These are phyloP conservation scores for Batrachochytrium dendrobatidis DNA, from an alignment of 371 early-diverging fungal genomes.

Conservation along the genomic window DNA sequence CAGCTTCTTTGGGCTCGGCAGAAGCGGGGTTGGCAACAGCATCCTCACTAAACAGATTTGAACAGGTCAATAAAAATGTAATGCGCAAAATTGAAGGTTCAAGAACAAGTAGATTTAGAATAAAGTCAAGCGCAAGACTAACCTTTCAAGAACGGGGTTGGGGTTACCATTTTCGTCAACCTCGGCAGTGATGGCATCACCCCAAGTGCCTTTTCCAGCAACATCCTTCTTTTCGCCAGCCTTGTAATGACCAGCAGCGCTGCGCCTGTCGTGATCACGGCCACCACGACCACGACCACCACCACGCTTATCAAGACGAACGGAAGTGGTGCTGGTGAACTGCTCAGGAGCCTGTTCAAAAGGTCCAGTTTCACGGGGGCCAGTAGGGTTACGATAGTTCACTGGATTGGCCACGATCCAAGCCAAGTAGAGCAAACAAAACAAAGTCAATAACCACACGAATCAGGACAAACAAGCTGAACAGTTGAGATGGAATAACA, in stretches of 20 bases:
- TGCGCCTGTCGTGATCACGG: constrained; percentile 78
- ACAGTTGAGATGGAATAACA: not conserved
- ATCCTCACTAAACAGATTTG: constrained; percentile 4
- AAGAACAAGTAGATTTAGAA: not conserved
- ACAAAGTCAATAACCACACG: not conserved
- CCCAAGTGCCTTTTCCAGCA: constrained; percentile 66
- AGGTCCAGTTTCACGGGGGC: constrained; percentile 18
- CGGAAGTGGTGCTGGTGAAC: constrained; percentile 13
- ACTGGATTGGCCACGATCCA: not conserved
- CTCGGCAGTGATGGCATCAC: constrained; percentile 47
- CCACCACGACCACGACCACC: constrained; percentile 44
- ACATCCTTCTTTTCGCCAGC: constrained; percentile 77
- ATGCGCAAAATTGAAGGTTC: not conserved
- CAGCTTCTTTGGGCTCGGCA: constrained; percentile 22
- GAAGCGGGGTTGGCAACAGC: constrained; percentile 6
- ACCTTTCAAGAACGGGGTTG: not conserved
- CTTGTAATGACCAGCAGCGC: constrained; percentile 55
- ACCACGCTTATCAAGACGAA: constrained; percentile 26
- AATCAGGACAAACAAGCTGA: not conserved
- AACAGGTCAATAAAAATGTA: not conserved
- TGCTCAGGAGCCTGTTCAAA: constrained; percentile 17
- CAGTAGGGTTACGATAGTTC: not conserved
- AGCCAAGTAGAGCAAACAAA: not conserved
- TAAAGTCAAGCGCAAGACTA: not conserved
- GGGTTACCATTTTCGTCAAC: constrained; percentile 11